Base-by-base conservation (phyloP, 192 early-diverging fungal genomes). In the Entophlyctis luteolus region DNA sequence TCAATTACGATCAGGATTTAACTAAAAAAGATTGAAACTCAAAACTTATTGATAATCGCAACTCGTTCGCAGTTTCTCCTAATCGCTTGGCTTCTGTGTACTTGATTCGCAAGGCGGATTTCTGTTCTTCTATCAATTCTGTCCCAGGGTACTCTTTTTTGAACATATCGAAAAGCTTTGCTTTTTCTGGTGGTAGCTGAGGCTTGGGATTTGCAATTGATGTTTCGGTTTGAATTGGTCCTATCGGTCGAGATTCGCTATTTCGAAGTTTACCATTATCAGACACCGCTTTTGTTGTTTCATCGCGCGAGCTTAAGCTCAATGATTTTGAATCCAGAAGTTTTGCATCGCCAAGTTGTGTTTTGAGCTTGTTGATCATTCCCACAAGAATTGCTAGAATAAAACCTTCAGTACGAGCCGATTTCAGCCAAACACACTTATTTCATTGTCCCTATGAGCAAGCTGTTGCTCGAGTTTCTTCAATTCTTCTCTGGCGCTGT, bases 101-200 rank as follows among this genome's bases (percentile, higher is more conserved):
- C 58, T 86, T 84, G 2, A 20, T 50, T 60, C 82, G 83, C 18
- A 87, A 59, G 10, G 74, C n/a, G 3, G 42, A n/a, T 63, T 86
- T 87, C 55, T 87, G 85, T 0, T 65, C 73, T 8, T 87, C 85
- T 55, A 87, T 87, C 81, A 81, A 82, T 16, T 39, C 67, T 10
- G 73, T 57, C 6, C 77, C 72, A 37, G 79, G 79, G 65, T 87
- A 86, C 1, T 71, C 73, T 27, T 48, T 22, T 33, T 78, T 78
- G 65, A 86, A 86, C 16, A 74, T 71, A 58, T 87, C 82, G 65
- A 86, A 84, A 25, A 83, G 78, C 57, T 78, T 78, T 5, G 82
- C 80, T 36, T 84, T 86, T 65, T 87, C 85, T 18, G 68, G 53
- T 16, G 79, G 74, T 2, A 81, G 62, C 28, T 65, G 68, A 4